Evolutionary conservation across 768 basidiomycete species (phyloP).

Genomic region (Macrolepiota fuliginosa): DNA sequence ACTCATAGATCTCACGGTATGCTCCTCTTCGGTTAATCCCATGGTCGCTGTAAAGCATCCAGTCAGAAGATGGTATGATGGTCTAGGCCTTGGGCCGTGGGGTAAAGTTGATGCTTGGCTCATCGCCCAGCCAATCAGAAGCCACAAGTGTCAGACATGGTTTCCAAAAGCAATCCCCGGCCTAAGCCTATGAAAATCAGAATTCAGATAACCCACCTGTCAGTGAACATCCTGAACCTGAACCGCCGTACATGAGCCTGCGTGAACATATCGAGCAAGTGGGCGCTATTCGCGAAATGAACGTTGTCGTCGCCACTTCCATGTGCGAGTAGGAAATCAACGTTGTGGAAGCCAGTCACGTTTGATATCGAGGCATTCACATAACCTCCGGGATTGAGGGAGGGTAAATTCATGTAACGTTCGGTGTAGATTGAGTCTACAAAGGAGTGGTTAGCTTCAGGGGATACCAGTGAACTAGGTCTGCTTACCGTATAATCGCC

Average conservation of each 20-base stretch:
- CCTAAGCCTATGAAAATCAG: background rate
- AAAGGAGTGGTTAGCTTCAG: background rate
- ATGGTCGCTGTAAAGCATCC: slow-evolving; percentile 63
- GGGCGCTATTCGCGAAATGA: slow-evolving; percentile 89
- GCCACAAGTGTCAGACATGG: background rate
- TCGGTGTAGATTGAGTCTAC: slow-evolving; percentile 96
- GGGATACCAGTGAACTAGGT: background rate
- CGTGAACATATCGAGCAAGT: slow-evolving; percentile 92
- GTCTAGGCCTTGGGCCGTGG: slow-evolving; percentile 5
- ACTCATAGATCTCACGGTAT: slow-evolving; percentile 83
- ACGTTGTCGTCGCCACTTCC: slow-evolving; percentile 98
- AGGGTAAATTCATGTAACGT: slow-evolving; percentile 90
- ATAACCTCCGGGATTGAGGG: slow-evolving; percentile 83
- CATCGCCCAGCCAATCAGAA: slow-evolving; percentile 10
- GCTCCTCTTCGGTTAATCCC: slow-evolving; percentile 71
- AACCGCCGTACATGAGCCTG: slow-evolving; percentile 66
- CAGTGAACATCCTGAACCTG: slow-evolving; percentile 95
- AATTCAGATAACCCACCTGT: slow-evolving; percentile 57
- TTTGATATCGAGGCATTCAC: slow-evolving; percentile 83
- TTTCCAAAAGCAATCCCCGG: background rate
- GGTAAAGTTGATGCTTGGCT: background rate
- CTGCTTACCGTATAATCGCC: slow-evolving; percentile 71
- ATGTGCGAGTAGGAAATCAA: slow-evolving; percentile 84
- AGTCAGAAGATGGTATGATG: background rate
- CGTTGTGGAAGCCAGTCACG: slow-evolving; percentile 80